Base-by-base conservation (phyloP, 495 filamentous ascomycete species). In the Lasiosphaeria hispida region DNA sequence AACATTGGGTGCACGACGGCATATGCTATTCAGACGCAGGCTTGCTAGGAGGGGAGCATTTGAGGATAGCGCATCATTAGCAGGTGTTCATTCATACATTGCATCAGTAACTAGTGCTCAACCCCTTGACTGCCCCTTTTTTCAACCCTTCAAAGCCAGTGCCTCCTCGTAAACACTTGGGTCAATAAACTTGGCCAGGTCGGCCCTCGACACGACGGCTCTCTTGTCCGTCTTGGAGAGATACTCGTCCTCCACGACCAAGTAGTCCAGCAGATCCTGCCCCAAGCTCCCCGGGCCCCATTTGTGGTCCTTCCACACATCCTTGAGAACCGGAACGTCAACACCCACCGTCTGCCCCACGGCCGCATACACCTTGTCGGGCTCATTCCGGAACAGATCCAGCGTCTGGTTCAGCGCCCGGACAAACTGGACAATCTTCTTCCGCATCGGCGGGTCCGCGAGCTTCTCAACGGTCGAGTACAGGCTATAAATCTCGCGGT, bases 401-500 rank as follows among this genome's bases (percentile, higher is more conserved):
- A 69, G 59, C 8, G 72, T 69, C 59, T 75, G 48, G 37, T 70
- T 70, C 48, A 79, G 55, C 30, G 69, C 70, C 38, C 63, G 54
- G 42, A 79, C 53, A 54, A 73, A 79, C 13, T 51, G 58, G 30
- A 79, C 70, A 42, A 79, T 77, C 44, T 75, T 60, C 48, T 61
- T 65, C 23, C 75, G 58, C 58, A 56, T 72, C 1, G 43, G 48
- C 11, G 63, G 14, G 60, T 78, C 63, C 18, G 52, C 55, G 30
- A 76, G 64, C 55, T 73, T 75, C 17, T 75, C 69, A 7, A 65
- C 59, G 11, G 74, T 79, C 18, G 69, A 70, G 42, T 74, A 67
- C 9, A 79, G 60, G 47, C 64, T 74, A 62, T 70, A 77, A 9
- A 79, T 63, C 63, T 79, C 76, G 30, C 76, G 72, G 55, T 79